These are phyloP conservation scores for Pseudocercospora cruenta DNA, from an alignment of 2,329 filamentous ascomycete genomes.

Conservation along the genomic window DNA sequence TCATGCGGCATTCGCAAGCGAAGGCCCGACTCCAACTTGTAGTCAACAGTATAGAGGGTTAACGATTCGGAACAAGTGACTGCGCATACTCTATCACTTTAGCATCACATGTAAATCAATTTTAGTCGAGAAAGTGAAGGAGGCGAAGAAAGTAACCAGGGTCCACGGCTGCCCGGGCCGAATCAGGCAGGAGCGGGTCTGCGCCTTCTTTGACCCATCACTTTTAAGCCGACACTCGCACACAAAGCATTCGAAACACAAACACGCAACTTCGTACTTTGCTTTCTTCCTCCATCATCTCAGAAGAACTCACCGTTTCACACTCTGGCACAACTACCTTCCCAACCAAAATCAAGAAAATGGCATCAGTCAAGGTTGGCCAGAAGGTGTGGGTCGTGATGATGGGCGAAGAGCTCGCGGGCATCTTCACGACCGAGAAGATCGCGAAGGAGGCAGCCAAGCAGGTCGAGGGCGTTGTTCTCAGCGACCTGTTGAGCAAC, in stretches of 20 bases:
- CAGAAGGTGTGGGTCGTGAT: background rate
- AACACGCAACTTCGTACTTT: background rate
- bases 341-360: background rate
- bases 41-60: too few relatives aligned
- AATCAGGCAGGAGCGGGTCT: constrained; percentile 2
- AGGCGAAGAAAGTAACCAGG: background rate
- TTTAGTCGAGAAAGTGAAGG: background rate
- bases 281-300: background rate
- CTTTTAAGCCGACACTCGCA: background rate
- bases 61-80: too few relatives aligned
- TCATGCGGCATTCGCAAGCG: background rate
- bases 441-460: background rate
- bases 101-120: background rate
- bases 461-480: background rate
- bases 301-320: background rate
- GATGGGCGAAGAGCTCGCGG: background rate
- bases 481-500: background rate
- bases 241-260: background rate
- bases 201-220: background rate
- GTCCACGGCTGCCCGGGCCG: background rate
- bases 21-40: background rate
- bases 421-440: background rate
- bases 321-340: background rate
- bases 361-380: background rate
- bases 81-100: too few relatives aligned